Evolutionary conservation across 441 rosid genomes (phyloP).

Genomic region (Eutrema salsugineum): DNA sequence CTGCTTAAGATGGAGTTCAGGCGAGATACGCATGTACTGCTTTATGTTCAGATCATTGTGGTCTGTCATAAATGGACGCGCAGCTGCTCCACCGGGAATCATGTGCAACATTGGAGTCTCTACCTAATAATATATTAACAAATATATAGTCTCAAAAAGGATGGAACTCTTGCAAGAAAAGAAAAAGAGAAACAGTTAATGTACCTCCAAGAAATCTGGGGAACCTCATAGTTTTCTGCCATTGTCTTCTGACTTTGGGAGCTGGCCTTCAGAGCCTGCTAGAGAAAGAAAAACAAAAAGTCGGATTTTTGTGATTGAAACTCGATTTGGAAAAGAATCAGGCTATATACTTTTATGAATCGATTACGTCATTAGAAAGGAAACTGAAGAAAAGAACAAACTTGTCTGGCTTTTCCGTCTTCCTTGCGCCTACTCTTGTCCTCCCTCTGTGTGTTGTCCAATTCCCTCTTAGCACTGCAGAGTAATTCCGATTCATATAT

Average conservation of each 20-base stretch:
- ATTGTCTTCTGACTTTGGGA: conserved; percentile 10
- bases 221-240: background rate
- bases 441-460: conserved; percentile 45
- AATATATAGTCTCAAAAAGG: too few relatives aligned
- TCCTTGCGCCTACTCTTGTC: conserved; percentile 68
- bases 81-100: conserved; percentile 96
- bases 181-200: background rate
- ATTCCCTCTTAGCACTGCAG: conserved; percentile 43
- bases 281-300: too few relatives aligned
- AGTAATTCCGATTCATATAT: background rate
- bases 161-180: background rate
- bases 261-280: conserved; percentile 29
- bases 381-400: background rate
- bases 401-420: conserved; percentile 67
- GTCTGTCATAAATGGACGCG: conserved; percentile 88
- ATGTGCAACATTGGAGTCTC: conserved; percentile 95
- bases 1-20: conserved; percentile 80
- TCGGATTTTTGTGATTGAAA: too few relatives aligned
- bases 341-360: too few relatives aligned
- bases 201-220: conserved; percentile 74
- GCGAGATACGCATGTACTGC: conserved; percentile 86
- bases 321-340: too few relatives aligned
- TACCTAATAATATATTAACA: conserved; percentile 37
- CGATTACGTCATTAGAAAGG: background rate
- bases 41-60: conserved; percentile 84